These are phyloP conservation scores for Saccharomycopsis malanga DNA, from an alignment of 805 yeast species.

Conservation along the genomic window DNA sequence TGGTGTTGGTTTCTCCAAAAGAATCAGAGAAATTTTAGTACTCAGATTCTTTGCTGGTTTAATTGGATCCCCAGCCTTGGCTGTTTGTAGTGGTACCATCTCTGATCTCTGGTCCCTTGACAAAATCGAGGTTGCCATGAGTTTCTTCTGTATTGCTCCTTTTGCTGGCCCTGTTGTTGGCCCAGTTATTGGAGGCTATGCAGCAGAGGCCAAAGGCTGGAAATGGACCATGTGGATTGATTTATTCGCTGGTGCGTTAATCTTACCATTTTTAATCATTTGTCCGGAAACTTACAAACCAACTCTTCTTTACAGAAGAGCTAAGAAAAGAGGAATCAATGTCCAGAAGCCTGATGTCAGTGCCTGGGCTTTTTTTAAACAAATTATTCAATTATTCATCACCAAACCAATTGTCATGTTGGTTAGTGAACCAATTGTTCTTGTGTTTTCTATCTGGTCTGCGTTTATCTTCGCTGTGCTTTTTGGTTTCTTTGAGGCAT, in stretches of 20 bases:
- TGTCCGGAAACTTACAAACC: constrained; percentile 70
- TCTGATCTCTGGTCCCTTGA: constrained; percentile 67
- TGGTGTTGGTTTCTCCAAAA: constrained; percentile 63
- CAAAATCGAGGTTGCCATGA: constrained; percentile 66
- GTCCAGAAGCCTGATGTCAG: constrained; percentile 28
- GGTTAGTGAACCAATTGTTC: constrained; percentile 65
- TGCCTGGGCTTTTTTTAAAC: background rate
- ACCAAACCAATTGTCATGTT: constrained; percentile 64
- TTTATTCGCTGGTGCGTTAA: constrained; percentile 54
- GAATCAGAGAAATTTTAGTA: constrained; percentile 56
- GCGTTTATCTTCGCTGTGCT: constrained; percentile 73
- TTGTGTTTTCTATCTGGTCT: constrained; percentile 59
- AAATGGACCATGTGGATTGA: constrained; percentile 70
- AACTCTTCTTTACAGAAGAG: constrained; percentile 53
- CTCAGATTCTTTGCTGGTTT: constrained; percentile 70
- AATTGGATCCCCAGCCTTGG: constrained; percentile 74
- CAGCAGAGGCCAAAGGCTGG: constrained; percentile 43
- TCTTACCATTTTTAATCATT: constrained; percentile 40
- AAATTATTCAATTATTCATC: constrained; percentile 43
- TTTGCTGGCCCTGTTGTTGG: constrained; percentile 76
- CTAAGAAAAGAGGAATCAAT: constrained; percentile 50
- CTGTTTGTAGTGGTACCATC: constrained; percentile 81
- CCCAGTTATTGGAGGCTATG: constrained; percentile 69
- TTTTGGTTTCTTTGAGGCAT: constrained; percentile 76
- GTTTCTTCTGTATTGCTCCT: constrained; percentile 71